Percentiles rank a stretch among this genome's conserved stretches.
Evolutionary conservation across 306 rosid species (phyloP).

Genomic region (Canavalia ensiformis): DNA sequence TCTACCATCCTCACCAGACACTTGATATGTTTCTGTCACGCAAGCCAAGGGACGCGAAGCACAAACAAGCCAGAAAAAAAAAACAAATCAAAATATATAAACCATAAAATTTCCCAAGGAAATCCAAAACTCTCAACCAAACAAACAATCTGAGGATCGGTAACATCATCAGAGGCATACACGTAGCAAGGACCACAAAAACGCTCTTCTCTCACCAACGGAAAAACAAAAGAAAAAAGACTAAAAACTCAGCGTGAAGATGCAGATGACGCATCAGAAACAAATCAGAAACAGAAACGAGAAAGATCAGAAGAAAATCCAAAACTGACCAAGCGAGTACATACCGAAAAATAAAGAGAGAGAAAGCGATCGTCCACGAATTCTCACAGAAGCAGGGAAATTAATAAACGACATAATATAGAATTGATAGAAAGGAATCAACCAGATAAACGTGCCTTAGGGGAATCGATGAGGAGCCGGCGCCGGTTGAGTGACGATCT

Average conservation of each 20-base stretch:
- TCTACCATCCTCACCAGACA: constrained; percentile 33
- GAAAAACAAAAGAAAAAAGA: not conserved
- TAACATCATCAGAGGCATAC: not conserved
- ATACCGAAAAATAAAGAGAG: not conserved
- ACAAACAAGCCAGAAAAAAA: not conserved
- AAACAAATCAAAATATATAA: not conserved
- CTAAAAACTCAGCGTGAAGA: constrained; percentile 30
- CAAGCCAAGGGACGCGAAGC: constrained; percentile 29
- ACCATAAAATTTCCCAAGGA: constrained; percentile 11
- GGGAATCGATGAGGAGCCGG: constrained; percentile 43
- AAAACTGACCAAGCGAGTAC: constrained; percentile 43
- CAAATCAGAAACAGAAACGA: constrained; percentile 3
- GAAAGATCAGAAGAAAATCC: constrained; percentile 37
- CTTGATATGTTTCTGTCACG: not conserved
- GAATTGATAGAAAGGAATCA: constrained; percentile 24
- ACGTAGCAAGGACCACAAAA: not conserved
- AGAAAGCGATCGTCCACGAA: constrained; percentile 44
- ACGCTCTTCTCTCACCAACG: not conserved
- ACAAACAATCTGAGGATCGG: constrained; percentile 33
- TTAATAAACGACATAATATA: not conserved
- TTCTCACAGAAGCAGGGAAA: not conserved
- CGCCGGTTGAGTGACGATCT: constrained; percentile 51
- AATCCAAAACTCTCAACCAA: constrained; percentile 35
- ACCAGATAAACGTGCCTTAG: constrained; percentile 49
- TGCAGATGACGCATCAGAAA: constrained; percentile 49